Percentiles rank a stretch among this genome's conserved stretches.
Evolutionary conservation across 495 filamentous ascomycete species (phyloP).

Genomic region (Tuber calosporum): DNA sequence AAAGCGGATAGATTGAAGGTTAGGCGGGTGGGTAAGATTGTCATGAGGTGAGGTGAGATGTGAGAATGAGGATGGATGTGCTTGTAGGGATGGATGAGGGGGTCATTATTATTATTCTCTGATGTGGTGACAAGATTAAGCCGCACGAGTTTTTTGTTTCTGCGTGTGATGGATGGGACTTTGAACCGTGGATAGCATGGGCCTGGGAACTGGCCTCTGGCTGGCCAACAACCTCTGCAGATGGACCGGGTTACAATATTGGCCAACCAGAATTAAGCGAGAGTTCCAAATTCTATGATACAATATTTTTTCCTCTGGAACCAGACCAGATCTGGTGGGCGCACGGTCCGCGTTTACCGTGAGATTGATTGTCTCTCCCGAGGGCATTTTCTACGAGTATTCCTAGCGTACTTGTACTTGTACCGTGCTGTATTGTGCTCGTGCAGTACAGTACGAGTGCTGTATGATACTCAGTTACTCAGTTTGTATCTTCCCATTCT

Average conservation of each 20-base stretch:
- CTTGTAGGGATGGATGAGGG: conserved; percentile 2
- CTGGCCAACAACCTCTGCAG: not conserved
- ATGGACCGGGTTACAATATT: no score
- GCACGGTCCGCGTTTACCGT: not conserved
- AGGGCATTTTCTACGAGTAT: not conserved
- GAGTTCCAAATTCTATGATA: not conserved
- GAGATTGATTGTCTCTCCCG: not conserved
- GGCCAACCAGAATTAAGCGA: conserved; percentile 3
- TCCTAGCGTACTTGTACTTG: no score
- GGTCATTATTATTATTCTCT: not conserved
- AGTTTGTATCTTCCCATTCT: not conserved
- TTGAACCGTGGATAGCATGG: not conserved
- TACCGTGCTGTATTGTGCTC: no score
- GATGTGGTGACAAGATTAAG: not conserved
- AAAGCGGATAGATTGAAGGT: not conserved
- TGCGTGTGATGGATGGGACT: not conserved
- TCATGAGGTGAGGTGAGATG: not conserved
- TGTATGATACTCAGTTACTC: no score
- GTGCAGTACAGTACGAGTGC: no score
- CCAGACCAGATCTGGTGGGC: not conserved
- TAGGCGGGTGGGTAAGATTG: not conserved
- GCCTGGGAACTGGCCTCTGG: not conserved
- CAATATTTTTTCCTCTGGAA: not conserved
- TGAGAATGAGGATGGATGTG: not conserved
- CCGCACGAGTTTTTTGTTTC: not conserved